A percentile compares a stretch with the other conserved stretches of the same genome.
Conservation (phyloP, 192 early-diverging fungal species). For the Umbelopsis ramanniana region DNA sequence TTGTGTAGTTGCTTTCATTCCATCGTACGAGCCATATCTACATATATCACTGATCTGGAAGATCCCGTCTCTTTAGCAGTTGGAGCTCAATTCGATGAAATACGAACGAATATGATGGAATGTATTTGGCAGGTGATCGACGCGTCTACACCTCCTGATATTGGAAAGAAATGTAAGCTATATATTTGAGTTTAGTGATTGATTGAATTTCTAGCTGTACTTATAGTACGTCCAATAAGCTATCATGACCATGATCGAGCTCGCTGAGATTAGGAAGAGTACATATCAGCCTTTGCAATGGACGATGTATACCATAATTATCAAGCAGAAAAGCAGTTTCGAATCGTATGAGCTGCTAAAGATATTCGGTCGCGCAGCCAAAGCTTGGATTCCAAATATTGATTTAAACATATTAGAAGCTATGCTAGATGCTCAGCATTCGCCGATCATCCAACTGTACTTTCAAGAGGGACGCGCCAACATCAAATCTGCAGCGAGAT, state of each 20-base stretch:
- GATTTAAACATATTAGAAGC: constrained; percentile 13
- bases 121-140: constrained; percentile 36
- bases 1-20: constrained; percentile 41
- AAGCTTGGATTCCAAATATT: constrained; percentile 21
- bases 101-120: constrained; percentile 37
- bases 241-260: background rate
- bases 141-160: constrained; percentile 35
- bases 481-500: background rate
- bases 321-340: background rate
- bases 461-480: background rate
- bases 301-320: constrained; percentile 8
- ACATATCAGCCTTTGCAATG: constrained; percentile 17
- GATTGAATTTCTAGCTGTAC: background rate
- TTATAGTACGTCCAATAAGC: background rate
- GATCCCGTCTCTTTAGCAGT: background rate
- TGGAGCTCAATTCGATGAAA: constrained; percentile 29
- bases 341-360: background rate
- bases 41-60: constrained; percentile 5
- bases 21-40: constrained; percentile 26
- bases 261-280: background rate
- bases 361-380: background rate
- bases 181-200: background rate
- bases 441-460: constrained; percentile 22
- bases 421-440: constrained; percentile 24
- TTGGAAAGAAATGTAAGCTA: constrained; percentile 49